Conservation (phyloP, 2,329 filamentous ascomycete genomes). For the Colletotrichum ledebouriae region DNA sequence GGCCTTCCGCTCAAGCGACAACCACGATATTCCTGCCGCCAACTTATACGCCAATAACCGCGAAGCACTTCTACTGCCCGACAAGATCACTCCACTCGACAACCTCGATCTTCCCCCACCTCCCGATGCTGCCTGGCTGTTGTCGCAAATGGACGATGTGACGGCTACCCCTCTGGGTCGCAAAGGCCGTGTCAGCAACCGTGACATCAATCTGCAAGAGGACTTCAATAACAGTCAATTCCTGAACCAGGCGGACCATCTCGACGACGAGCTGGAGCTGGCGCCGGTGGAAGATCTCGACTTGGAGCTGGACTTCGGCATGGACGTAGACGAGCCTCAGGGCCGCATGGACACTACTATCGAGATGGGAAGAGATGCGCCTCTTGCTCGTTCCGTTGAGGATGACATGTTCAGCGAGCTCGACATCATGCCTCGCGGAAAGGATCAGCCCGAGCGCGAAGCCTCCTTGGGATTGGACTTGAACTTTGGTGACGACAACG, state of each 20-base stretch:
- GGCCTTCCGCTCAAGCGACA: constrained; percentile 94
- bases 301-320: constrained; percentile 79
- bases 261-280: constrained; percentile 70
- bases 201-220: constrained; percentile 77
- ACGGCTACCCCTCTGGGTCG: constrained; percentile 67
- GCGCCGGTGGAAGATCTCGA: constrained; percentile 76
- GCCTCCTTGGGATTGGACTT: constrained; percentile 67
- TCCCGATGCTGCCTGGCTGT: constrained; percentile 86
- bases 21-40: constrained; percentile 88
- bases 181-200: constrained; percentile 69
- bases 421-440: constrained; percentile 68
- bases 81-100: constrained; percentile 93
- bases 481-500: constrained; percentile 65
- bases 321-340: constrained; percentile 77
- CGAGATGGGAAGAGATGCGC: constrained; percentile 91
- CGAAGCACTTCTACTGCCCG: constrained; percentile 88
- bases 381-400: constrained; percentile 74
- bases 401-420: constrained; percentile 78
- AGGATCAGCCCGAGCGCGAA: constrained; percentile 69
- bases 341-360: constrained; percentile 72
- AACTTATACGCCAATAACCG: constrained; percentile 85
- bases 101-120: constrained; percentile 82
- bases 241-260: constrained; percentile 74
- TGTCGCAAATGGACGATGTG: constrained; percentile 79
- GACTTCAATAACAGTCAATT: constrained; percentile 84